Conservation (phyloP, 208 protist genomes). For the Crithidia brevicula region DNA sequence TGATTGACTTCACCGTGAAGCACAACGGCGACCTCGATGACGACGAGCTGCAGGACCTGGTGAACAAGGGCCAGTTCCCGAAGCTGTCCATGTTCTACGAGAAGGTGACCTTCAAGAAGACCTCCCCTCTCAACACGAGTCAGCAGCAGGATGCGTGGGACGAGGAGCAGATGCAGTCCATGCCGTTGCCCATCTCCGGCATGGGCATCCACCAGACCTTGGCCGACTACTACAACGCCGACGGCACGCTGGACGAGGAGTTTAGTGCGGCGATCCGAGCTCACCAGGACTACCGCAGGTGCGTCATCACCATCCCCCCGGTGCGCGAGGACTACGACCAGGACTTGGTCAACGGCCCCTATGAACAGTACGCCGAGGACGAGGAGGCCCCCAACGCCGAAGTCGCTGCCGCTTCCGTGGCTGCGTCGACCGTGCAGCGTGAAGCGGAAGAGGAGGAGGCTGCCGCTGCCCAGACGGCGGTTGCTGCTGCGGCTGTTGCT, state of each 20-base stretch:
- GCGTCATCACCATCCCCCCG: slow-evolving; percentile 48
- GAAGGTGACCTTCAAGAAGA: slow-evolving; percentile 63
- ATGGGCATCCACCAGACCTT: slow-evolving; percentile 52
- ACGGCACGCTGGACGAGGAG: slow-evolving; percentile 57
- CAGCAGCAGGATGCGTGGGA: slow-evolving; percentile 48
- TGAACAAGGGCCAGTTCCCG: slow-evolving; percentile 64
- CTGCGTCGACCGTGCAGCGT: slow-evolving; percentile 3
- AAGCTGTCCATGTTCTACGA: slow-evolving; percentile 68
- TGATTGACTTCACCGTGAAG: slow-evolving; percentile 71
- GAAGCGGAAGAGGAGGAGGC: neutral
- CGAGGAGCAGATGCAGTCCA: slow-evolving; percentile 15
- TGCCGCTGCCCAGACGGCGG: neutral
- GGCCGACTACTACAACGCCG: slow-evolving; percentile 63
- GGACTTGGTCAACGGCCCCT: slow-evolving; percentile 14
- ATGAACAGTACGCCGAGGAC: slow-evolving; percentile 27
- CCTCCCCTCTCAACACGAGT: slow-evolving; percentile 66
- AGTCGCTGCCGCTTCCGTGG: slow-evolving; percentile 11
- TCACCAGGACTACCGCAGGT: slow-evolving; percentile 62
- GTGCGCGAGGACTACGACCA: slow-evolving; percentile 71
- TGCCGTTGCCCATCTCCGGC: slow-evolving; percentile 52
- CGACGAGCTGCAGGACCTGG: slow-evolving; percentile 65
- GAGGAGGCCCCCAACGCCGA: slow-evolving; percentile 14
- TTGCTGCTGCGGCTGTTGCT: neutral
- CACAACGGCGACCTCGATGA: slow-evolving; percentile 64
- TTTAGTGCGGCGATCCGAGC: slow-evolving; percentile 41